These are phyloP conservation scores for Dothidotthia symphoricarpi DNA, from an alignment of 2,329 filamentous ascomycete genomes.

Conservation along the genomic window DNA sequence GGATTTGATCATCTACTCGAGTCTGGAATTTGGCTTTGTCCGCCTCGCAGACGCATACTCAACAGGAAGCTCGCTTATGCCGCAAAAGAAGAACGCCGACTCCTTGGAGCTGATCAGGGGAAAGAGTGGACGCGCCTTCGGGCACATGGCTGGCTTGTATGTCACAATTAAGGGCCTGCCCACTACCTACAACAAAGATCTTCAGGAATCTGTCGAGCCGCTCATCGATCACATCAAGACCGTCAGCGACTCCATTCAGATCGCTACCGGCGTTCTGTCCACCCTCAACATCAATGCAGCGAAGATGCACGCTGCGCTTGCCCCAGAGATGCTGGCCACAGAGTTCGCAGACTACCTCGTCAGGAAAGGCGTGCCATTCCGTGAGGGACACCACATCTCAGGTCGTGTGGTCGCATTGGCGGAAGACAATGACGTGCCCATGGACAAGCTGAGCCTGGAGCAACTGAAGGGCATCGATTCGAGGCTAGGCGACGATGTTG, in stretches of 20 bases:
- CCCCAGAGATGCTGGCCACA: constrained; percentile 79
- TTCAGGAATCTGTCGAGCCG: constrained; percentile 86
- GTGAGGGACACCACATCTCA: constrained; percentile 76
- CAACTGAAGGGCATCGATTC: constrained; percentile 67
- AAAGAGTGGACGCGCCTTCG: constrained; percentile 73
- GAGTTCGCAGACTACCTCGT: constrained; percentile 66
- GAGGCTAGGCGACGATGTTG: constrained; percentile 70
- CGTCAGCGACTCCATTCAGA: constrained; percentile 75
- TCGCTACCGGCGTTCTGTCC: constrained; percentile 75
- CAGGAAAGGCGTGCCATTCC: constrained; percentile 69
- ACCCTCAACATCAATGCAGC: constrained; percentile 69
- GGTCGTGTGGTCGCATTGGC: constrained; percentile 70
- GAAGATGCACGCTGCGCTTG: constrained; percentile 75
- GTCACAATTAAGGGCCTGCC: constrained; percentile 74
- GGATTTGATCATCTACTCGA: constrained; percentile 81
- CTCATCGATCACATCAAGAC: constrained; percentile 83
- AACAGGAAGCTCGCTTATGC: constrained; percentile 75
- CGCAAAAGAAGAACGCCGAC: constrained; percentile 82
- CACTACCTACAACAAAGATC: constrained; percentile 84
- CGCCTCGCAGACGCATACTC: constrained; percentile 75
- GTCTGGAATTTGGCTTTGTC: constrained; percentile 73
- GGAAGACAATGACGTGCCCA: constrained; percentile 63
- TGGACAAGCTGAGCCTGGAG: constrained; percentile 66
- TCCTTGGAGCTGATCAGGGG: constrained; percentile 73
- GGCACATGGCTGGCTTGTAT: constrained; percentile 78